These are phyloP conservation scores for Phytopythium mirpurense DNA, from an alignment of 352 stramenopile species.

Conservation along the genomic window DNA sequence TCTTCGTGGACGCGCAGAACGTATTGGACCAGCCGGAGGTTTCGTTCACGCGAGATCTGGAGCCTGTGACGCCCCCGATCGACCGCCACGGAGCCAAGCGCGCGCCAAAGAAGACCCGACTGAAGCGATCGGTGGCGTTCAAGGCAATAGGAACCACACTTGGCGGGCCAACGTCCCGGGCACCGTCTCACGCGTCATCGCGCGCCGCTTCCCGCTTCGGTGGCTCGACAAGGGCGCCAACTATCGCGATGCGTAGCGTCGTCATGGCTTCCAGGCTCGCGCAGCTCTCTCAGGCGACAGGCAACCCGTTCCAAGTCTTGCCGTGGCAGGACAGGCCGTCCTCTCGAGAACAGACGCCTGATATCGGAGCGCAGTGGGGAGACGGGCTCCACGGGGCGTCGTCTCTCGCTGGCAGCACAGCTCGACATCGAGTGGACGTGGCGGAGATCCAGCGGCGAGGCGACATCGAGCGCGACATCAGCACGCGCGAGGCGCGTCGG, in stretches of 20 bases:
- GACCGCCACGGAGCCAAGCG: constrained; percentile 21
- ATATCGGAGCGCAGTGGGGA: neutral
- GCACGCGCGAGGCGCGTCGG: constrained; percentile 27
- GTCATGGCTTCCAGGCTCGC: constrained; percentile 25
- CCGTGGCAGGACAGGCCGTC: constrained; percentile 7
- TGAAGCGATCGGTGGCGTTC: constrained; percentile 10
- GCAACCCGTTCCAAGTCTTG: constrained; percentile 9
- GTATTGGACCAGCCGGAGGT: constrained; percentile 13
- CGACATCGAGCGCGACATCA: constrained; percentile 40
- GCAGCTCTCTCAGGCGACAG: constrained; percentile 13
- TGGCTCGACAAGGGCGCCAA: constrained; percentile 10
- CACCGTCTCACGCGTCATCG: constrained; percentile 29
- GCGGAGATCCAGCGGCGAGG: constrained; percentile 31
- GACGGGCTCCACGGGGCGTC: constrained; percentile 5
- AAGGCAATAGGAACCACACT: constrained; percentile 9
- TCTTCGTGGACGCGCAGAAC: constrained; percentile 11
- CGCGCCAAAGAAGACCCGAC: constrained; percentile 16
- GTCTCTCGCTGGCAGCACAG: constrained; percentile 11
- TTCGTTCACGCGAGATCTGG: constrained; percentile 11
- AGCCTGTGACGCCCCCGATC: constrained; percentile 9
- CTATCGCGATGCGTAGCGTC: constrained; percentile 13
- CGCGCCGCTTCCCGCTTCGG: constrained; percentile 24
- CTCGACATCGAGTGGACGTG: constrained; percentile 23
- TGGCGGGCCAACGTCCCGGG: constrained; percentile 12
- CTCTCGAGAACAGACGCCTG: neutral